Base-by-base conservation (phyloP, 2,329 filamentous ascomycete species). In the Rhinocladiella mackenziei region DNA sequence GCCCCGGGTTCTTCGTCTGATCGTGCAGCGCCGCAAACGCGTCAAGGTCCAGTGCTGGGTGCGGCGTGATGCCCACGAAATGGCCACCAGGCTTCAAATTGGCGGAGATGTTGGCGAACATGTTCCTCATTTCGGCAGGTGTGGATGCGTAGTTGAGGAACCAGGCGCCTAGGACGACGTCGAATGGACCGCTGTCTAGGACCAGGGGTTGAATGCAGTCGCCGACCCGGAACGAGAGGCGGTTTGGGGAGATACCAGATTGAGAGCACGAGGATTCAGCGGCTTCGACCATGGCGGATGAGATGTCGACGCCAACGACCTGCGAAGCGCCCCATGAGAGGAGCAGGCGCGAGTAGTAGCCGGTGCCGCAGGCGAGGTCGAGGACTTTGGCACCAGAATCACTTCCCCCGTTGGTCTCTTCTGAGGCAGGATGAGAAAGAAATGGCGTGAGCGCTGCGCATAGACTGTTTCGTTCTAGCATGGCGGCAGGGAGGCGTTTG, bases 281-380 rank as follows among this genome's bases (percentile, higher is more conserved):
- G 5, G 51, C 56, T 0, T 56, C 52, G 28, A 68, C 51, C 65
- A 68, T 68, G 5, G 42, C 55, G 9, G 48, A 32, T 4, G 62
- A 65, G 20, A 65, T 58, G 46, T 67, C 65, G n/a, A 67, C 56
- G 5, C 62, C 64, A 7, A 65, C 48, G 7, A 67, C 59, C 6
- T 51, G 56, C 11, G 45, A 47, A 2, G 64, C 64, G 19, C 63
- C 65, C 63, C 64, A 66, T 41, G 55, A 47, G 5, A 64, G 50
- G 22, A 65, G 54, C 29, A 54, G 54, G 32, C 58, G 57, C 10
- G 62, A 62, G 44, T 63, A 66, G 47, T 58, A 64, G 11, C 64
- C 65, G 1, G 62, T 60, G 9, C 65, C 64, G 48, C 65, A 67
- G 13, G 64, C 65, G 8, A 68, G 61, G 35, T 68, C 65, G 26